These are phyloP conservation scores for Primulina huaijiensis DNA, from an alignment of 257 asterid species.

Conservation along the genomic window DNA sequence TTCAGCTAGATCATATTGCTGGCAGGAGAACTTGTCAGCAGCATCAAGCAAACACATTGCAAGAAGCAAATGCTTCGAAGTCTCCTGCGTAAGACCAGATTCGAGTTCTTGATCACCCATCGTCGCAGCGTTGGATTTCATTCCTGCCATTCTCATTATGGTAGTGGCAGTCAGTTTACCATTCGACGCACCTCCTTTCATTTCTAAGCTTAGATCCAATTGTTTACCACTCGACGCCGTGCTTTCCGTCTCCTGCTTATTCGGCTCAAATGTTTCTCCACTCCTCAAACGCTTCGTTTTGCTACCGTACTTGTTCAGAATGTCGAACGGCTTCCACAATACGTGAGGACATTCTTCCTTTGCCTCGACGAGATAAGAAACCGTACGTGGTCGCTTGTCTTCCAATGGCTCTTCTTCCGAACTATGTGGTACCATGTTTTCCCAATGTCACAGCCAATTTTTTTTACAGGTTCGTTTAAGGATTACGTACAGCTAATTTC, in stretches of 20 bases:
- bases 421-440: slow-evolving; percentile 1
- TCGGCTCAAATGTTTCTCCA: neutral
- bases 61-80: slow-evolving; percentile 8
- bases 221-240: neutral
- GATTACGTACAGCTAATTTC: too few species aligned
- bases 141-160: slow-evolving; percentile 25
- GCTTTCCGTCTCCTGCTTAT: neutral
- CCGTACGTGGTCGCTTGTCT: neutral
- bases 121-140: neutral
- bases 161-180: slow-evolving; percentile 10
- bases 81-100: slow-evolving; percentile 8
- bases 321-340: slow-evolving; percentile 14
- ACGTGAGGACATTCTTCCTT: neutral
- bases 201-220: slow-evolving; percentile 1
- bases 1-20: slow-evolving; percentile 34
- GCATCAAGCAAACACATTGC: slow-evolving; percentile 20
- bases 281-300: slow-evolving; percentile 22
- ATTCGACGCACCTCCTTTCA: neutral
- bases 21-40: slow-evolving; percentile 26
- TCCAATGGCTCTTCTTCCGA: neutral
- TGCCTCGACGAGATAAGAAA: neutral
- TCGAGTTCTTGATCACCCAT: neutral
- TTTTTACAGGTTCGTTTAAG: neutral
- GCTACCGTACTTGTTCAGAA: slow-evolving; percentile 19
- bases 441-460: neutral